phyloP scores from a whole-genome alignment of 441 rosid genomes.

The Populus trichocarpa region DNA sequence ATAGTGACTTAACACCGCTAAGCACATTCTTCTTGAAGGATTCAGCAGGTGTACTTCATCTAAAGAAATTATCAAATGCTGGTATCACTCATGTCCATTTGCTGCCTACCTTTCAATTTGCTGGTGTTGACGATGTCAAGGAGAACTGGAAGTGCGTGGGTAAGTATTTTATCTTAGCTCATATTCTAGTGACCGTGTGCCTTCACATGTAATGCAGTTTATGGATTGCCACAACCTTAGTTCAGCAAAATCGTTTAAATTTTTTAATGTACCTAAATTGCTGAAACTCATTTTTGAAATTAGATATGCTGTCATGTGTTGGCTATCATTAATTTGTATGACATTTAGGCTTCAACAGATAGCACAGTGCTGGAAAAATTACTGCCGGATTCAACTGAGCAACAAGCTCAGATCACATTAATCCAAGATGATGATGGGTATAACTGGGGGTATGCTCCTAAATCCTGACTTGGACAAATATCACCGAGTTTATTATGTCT shows the following conservation, averaged over 20 bases:
- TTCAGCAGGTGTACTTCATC: slow-evolving; percentile 75
- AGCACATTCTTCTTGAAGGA: slow-evolving; percentile 46
- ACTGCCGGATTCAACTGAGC: slow-evolving; percentile 82
- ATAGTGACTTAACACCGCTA: slow-evolving; percentile 10
- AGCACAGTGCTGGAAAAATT: slow-evolving; percentile 53
- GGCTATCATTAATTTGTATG: slow-evolving; percentile 16
- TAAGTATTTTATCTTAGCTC: slow-evolving; percentile 22
- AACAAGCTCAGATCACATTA: slow-evolving; percentile 69
- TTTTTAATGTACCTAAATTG: background rate
- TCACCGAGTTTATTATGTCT: slow-evolving; percentile 16
- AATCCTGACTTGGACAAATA: slow-evolving; percentile 7
- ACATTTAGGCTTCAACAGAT: slow-evolving; percentile 52
- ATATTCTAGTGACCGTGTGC: background rate
- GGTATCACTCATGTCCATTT: slow-evolving; percentile 92
- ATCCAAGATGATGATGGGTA: slow-evolving; percentile 81
- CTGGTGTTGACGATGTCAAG: slow-evolving; percentile 77
- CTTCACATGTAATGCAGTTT: background rate
- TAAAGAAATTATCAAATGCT: slow-evolving; percentile 77
- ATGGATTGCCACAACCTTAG: background rate
- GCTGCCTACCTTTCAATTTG: slow-evolving; percentile 90
- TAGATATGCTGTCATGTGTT: slow-evolving; percentile 13
- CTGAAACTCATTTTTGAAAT: slow-evolving; percentile 5
- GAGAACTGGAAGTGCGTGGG: slow-evolving; percentile 86
- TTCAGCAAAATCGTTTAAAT: background rate
- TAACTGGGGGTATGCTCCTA: slow-evolving; percentile 89